Conservation (phyloP, 1,284 basidiomycete species). For the Puccinia polysora region DNA sequence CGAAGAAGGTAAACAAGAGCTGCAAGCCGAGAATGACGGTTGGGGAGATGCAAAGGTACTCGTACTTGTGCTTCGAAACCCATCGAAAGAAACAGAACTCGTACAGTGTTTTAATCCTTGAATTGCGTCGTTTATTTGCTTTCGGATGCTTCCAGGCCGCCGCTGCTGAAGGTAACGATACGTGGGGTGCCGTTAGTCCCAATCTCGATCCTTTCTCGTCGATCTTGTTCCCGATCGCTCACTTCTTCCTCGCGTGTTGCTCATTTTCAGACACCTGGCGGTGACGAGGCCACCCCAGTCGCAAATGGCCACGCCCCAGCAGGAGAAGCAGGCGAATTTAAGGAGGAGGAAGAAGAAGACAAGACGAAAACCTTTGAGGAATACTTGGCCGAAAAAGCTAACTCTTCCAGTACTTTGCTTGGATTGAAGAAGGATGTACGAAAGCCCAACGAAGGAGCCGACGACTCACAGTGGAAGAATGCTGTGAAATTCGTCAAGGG, state of each 20-base stretch:
- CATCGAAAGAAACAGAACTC: background rate
- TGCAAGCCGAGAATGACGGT: slow-evolving; percentile 42
- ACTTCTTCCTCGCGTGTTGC: too few relatives aligned
- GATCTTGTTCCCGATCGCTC: background rate
- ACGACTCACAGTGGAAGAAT: slow-evolving; percentile 42
- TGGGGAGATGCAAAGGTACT: slow-evolving; percentile 37
- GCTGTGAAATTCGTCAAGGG: slow-evolving; percentile 34
- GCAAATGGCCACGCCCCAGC: slow-evolving; percentile 18
- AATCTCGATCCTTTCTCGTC: background rate
- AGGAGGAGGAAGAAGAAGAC: slow-evolving; percentile 40
- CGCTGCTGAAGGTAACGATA: slow-evolving; percentile 24
- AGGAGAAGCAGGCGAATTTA: background rate
- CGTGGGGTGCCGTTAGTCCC: slow-evolving; percentile 23
- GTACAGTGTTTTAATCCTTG: background rate
- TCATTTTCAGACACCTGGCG: background rate
- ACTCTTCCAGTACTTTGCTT: slow-evolving; percentile 5
- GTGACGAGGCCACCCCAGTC: slow-evolving; percentile 25
- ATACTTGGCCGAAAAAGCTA: slow-evolving; percentile 41
- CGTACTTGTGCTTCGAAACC: background rate
- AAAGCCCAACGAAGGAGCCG: slow-evolving; percentile 41
- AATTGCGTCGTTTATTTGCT: background rate
- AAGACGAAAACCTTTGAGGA: slow-evolving; percentile 43
- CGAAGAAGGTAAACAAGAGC: slow-evolving; percentile 43
- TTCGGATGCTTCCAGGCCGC: slow-evolving; percentile 17
- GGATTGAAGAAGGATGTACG: slow-evolving; percentile 31